A percentile compares a stretch with the other conserved stretches of the same genome.
Evolutionary conservation across 1,284 basidiomycete species (phyloP).

Genomic region (Cystobasidium sp.): DNA sequence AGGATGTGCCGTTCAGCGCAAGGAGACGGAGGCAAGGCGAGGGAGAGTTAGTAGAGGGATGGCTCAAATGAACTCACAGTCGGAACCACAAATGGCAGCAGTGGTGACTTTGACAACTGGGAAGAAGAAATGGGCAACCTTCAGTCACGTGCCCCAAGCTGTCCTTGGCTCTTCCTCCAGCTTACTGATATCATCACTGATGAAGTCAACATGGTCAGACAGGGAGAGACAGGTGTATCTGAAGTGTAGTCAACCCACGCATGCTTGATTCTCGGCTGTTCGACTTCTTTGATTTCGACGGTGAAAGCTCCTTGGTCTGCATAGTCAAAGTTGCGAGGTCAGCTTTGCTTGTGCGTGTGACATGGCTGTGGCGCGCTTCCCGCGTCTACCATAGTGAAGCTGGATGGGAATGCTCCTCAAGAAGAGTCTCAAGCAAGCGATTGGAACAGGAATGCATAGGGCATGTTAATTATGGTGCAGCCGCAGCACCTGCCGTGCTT

Average conservation of each 20-base stretch:
- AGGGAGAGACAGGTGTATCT: not conserved
- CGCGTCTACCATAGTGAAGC: no score
- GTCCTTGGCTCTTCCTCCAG: not conserved
- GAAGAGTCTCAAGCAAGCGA: no score
- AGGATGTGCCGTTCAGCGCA: not conserved
- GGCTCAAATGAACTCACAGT: conserved; percentile 65
- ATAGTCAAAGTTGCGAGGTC: not conserved
- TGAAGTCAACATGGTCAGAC: not conserved
- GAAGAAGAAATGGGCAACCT: not conserved
- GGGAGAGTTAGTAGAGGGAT: conserved; percentile 48
- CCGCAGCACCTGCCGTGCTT: no score
- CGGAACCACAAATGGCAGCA: conserved; percentile 57
- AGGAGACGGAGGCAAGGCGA: not conserved
- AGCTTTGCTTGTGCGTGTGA: not conserved
- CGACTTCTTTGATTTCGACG: conserved; percentile 59
- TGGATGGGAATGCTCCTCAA: no score
- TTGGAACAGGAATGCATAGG: no score
- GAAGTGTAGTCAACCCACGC: conserved; percentile 58
- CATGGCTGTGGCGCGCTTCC: no score
- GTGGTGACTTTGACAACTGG: conserved; percentile 60
- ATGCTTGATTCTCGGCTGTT: conserved; percentile 61
- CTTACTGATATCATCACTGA: conserved; percentile 35
- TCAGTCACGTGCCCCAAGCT: not conserved
- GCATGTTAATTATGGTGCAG: no score
- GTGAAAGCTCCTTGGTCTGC: conserved; percentile 59